Percentiles rank a stretch among this genome's conserved stretches.
Evolutionary conservation across 1,284 basidiomycete species (phyloP).

Genomic region (Paramarasmius palmivorus): DNA sequence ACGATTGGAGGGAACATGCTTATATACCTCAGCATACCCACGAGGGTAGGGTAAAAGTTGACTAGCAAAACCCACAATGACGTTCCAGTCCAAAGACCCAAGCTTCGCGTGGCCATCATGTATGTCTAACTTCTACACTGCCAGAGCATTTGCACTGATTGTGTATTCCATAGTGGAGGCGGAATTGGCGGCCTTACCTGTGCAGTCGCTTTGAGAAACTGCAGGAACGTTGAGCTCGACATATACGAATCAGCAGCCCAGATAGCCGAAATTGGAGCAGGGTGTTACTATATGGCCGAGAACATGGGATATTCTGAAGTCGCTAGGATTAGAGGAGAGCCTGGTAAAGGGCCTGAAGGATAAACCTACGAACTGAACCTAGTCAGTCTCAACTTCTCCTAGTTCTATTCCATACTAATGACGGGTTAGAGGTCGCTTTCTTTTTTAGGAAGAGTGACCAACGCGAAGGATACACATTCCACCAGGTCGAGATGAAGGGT

Average conservation of each 20-base stretch:
- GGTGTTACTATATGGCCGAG: slow-evolving; percentile 25
- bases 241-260: slow-evolving; percentile 23
- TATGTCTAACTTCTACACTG: neutral
- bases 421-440: neutral
- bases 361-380: slow-evolving; percentile 16
- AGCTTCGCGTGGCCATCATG: slow-evolving; percentile 10
- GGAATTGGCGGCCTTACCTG: slow-evolving; percentile 26
- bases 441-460: slow-evolving; percentile 9
- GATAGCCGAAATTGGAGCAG: slow-evolving; percentile 26
- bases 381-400: slow-evolving; percentile 12
- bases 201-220: slow-evolving; percentile 21
- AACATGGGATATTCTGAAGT: slow-evolving; percentile 23
- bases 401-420: neutral
- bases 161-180: slow-evolving; percentile 21
- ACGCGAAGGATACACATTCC: neutral
- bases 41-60: too few species aligned
- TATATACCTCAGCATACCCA: too few species aligned
- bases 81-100: neutral
- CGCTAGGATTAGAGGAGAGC: slow-evolving; percentile 20
- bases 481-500: slow-evolving; percentile 2
- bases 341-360: slow-evolving; percentile 18
- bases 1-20: too few species aligned
- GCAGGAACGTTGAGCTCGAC: slow-evolving; percentile 16
- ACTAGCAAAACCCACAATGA: neutral
- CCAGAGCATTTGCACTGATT: neutral